These are phyloP conservation scores for Cyberlindnera suaveolens DNA, from an alignment of 805 yeast genomes.

Conservation along the genomic window DNA sequence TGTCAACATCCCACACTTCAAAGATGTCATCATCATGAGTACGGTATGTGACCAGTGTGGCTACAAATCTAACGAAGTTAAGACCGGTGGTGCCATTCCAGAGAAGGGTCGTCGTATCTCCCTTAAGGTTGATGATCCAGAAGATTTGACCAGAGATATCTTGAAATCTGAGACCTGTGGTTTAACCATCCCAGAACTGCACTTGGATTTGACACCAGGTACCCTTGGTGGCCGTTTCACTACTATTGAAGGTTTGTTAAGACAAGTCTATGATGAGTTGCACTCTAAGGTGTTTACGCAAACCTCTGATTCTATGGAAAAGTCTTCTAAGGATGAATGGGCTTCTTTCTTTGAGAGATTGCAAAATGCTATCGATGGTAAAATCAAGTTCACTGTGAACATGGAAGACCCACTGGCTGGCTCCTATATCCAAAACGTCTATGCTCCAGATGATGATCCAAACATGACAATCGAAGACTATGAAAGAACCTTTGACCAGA, in stretches of 20 bases:
- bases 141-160: slow-evolving; percentile 90
- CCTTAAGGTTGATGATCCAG: slow-evolving; percentile 71
- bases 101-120: slow-evolving; percentile 71
- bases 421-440: slow-evolving; percentile 94
- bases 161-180: slow-evolving; percentile 93
- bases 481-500: slow-evolving; percentile 83
- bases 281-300: slow-evolving; percentile 77
- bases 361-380: slow-evolving; percentile 76
- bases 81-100: slow-evolving; percentile 97
- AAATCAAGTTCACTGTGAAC: slow-evolving; percentile 70
- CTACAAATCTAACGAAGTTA: slow-evolving; percentile 93
- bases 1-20: slow-evolving; percentile 95
- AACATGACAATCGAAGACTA: slow-evolving; percentile 88
- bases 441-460: slow-evolving; percentile 98
- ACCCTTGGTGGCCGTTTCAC: slow-evolving; percentile 98
- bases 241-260: slow-evolving; percentile 87
- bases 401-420: slow-evolving; percentile 96
- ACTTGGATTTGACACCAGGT: slow-evolving; percentile 88
- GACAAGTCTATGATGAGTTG: slow-evolving; percentile 86
- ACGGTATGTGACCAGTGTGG: slow-evolving; percentile 92
- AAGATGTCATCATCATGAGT: slow-evolving; percentile 94
- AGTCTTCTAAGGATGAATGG: slow-evolving; percentile 77
- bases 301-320: slow-evolving; percentile 89
- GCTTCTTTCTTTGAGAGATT: slow-evolving; percentile 64
- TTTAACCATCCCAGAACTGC: slow-evolving; percentile 77